Evolutionary conservation across 306 rosid genomes (phyloP), one percentile per base, ranked within the genome.

Genomic region (Vigna hirtella): DNA sequence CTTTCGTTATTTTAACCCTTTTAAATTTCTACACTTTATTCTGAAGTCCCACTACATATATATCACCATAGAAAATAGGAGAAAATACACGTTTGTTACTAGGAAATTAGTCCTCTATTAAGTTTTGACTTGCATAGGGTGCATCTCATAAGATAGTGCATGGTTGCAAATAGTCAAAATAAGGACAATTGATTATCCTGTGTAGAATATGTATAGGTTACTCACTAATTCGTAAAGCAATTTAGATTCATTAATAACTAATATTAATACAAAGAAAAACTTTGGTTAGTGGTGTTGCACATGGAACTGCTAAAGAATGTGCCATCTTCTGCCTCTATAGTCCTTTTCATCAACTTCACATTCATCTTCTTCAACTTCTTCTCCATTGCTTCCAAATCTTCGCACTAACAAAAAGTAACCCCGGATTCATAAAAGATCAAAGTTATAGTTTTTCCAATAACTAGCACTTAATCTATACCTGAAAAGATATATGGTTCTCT

Each of bases 401-500:
- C 93, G 32, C 96, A 88, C 98, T 91, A 55, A 45, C 63, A 42
- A 53, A 8, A 36, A 36, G 11, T 40, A 5, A 40, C 2, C 2
- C 45, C 45, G 7, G 7, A 40, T 7, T 7, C 11, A 40, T 40
- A 7, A 9, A 8, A 40, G 8, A 40, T 1, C 1, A 3, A 32
- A 2, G 34, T 3, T 32, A 32, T 26, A 4, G 2, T 32, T 32
- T 32, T 4, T 32, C 5, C 4, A 3, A 32, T 32, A 32, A 4
- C 34, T 32, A 32, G 0, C 20, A 18, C 20, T 18, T 18, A 8
- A 56, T 58, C 0, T 34, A 15, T 9, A 90, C 96, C 91, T 86
- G 91, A 47, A 90, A 93, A 3, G 90, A 93, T 65, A 89, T 83
- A 49, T 89, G 95, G 78, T 90, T 91, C 67, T 93, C 87, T 55